Conservation (phyloP, 2,329 filamentous ascomycete genomes). For the Fusarium anguioides region DNA sequence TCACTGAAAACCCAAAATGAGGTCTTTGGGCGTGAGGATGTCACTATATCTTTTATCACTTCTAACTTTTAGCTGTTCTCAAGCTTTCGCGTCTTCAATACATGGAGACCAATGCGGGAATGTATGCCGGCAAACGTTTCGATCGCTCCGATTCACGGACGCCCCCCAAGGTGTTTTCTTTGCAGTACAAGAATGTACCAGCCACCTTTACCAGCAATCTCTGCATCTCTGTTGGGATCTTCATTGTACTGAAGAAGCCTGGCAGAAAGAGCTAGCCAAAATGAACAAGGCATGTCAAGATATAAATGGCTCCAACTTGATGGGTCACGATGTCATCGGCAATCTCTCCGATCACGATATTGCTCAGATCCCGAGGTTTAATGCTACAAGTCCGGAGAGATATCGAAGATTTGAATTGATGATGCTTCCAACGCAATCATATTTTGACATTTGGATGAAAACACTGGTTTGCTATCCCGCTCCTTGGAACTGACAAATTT, state of each 20-base stretch:
- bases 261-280: not conserved
- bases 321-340: not conserved
- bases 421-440: slow-evolving; percentile 1
- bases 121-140: slow-evolving; percentile 21
- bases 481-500: fast-evolving
- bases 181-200: slow-evolving; percentile 3
- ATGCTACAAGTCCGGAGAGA: not conserved
- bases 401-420: not conserved
- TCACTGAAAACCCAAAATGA: not conserved
- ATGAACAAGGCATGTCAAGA: slow-evolving; percentile 12
- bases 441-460: slow-evolving; percentile 1
- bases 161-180: slow-evolving; percentile 8
- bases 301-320: not conserved
- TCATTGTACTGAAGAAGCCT: not conserved
- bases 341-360: not conserved
- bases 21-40: fast-evolving
- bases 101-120: not conserved
- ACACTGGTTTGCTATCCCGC: not conserved
- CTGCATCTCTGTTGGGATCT: slow-evolving; percentile 14
- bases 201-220: not conserved
- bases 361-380: not conserved
- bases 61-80: fast-evolving
- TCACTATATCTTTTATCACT: fast-evolving
- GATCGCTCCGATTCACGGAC: slow-evolving; percentile 14
- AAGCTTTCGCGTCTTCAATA: not conserved